Evolutionary conservation across 768 basidiomycete species (phyloP).

Genomic region (Rhodotorula diobovata): DNA sequence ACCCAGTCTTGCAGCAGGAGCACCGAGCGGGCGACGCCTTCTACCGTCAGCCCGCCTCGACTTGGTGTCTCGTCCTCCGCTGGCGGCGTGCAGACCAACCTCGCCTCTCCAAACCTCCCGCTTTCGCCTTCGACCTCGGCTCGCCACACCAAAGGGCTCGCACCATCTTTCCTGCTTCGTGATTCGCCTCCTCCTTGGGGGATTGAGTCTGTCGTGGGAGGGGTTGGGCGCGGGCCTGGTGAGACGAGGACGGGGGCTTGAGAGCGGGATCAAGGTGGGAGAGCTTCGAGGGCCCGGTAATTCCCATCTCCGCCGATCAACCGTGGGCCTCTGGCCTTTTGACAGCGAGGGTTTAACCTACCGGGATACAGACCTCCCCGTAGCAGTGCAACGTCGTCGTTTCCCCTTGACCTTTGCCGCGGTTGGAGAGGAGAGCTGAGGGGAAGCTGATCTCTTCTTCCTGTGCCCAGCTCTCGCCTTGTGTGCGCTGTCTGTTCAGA

Average conservation of each 20-base stretch:
- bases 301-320: constrained; percentile 11
- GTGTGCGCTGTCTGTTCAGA: too few species aligned
- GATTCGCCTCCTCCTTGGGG: not conserved
- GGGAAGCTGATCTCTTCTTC: too few species aligned
- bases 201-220: not conserved
- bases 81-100: constrained; percentile 23
- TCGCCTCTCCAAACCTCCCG: constrained; percentile 13
- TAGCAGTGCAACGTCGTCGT: too few species aligned
- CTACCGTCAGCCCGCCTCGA: constrained; percentile 7
- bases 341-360: constrained; percentile 5
- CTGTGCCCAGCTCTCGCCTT: too few species aligned
- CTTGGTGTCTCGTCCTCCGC: constrained; percentile 32
- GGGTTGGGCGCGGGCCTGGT: not conserved
- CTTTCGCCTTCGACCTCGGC: constrained; percentile 1
- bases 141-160: not conserved
- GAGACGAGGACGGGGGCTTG: not conserved
- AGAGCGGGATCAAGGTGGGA: constrained; percentile 7
- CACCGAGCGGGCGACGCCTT: constrained; percentile 17
- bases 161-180: not conserved
- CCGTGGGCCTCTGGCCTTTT: not conserved
- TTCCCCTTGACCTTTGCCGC: too few species aligned
- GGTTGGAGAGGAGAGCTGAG: too few species aligned
- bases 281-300: constrained; percentile 11
- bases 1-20: constrained; percentile 24
- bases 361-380: not conserved